Percentiles rank a stretch among this genome's conserved stretches.
Conservation (phyloP, 768 basidiomycete genomes). For the Galerina marginata region DNA sequence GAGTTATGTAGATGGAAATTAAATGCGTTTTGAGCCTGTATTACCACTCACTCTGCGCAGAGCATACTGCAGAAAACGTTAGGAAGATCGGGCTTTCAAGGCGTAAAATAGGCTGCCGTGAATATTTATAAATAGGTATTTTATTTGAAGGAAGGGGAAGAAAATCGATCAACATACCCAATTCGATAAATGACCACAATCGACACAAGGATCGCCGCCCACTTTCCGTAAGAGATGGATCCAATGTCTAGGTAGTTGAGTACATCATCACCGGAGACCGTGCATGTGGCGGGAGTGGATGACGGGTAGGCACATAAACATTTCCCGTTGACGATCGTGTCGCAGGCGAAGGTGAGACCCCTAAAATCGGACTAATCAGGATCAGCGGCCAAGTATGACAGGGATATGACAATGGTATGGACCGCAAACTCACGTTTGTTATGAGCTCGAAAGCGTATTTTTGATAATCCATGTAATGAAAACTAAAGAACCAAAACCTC, state of each 20-base stretch:
- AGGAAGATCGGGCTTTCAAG: constrained; percentile 19
- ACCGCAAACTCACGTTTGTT: constrained; percentile 35
- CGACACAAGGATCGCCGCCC: constrained; percentile 48
- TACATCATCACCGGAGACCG: constrained; percentile 55
- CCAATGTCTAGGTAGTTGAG: constrained; percentile 52
- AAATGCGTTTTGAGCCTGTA: no score
- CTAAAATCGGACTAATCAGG: constrained; percentile 49
- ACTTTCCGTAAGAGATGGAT: constrained; percentile 48
- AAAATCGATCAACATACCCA: constrained; percentile 32
- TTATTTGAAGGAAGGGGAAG: neutral
- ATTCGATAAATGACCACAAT: constrained; percentile 53
- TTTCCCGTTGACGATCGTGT: constrained; percentile 34
- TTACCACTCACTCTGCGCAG: no score
- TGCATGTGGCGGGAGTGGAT: constrained; percentile 48
- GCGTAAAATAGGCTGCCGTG: constrained; percentile 20
- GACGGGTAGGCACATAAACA: constrained; percentile 59
- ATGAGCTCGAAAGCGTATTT: constrained; percentile 47
- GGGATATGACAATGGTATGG: neutral
- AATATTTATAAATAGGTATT: neutral
- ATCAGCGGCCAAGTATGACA: constrained; percentile 20
- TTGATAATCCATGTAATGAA: constrained; percentile 62
- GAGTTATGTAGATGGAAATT: no score
- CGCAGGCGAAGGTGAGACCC: constrained; percentile 51
- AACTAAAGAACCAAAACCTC: constrained; percentile 62
- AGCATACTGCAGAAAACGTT: neutral